Base-by-base conservation (phyloP, 495 filamentous ascomycete species). In the Neurospora sp. region DNA sequence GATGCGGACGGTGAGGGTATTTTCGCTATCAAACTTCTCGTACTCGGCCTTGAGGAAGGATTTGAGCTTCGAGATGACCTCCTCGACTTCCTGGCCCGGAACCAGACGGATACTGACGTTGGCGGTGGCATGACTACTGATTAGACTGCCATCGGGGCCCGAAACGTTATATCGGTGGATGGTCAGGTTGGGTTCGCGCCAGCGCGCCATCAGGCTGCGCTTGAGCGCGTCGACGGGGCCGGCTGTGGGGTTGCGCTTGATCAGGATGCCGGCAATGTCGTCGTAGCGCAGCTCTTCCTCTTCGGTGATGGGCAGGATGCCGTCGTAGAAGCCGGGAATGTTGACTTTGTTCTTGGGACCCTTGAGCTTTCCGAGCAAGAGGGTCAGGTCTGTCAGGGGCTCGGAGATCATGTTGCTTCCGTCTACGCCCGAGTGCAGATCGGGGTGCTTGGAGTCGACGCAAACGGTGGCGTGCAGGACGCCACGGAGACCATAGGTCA, bases 351-450 rank as follows among this genome's bases (percentile, higher is more conserved):
- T 91, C 40, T 89, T 86, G 7, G 84, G 84, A 17, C 90, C 90
- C 41, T 94, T 93, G 37, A 99, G 85, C 69, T 88, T 93, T 12
- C 91, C 87, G 8, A 98, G 85, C 2, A 98, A 83, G 74, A 91
- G 85, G 35, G 96, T 90, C 2, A 99, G 86, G 78, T 98, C 96
- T 72, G 97, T 95, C 31, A 97, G 84, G 0, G 94, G 92, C 76
- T 99, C 96, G 61, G 95, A 91, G 39, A 97, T 88, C 76, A 96
- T 83, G 70, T 91, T 88, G 75, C 92, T 97, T 40, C 96, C 96
- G 75, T 99, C 95, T 41, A 99, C 94, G 78, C 96, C 96, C 70
- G 93, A 96, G 81, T 99, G 96, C 1, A 97, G 86, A 82, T 99
- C 96, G 1, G 94, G 93, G 73, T 91, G 91, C 65, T 89, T 88